Evolutionary conservation across 2,329 filamentous ascomycete species (phyloP), one percentile per base, ranked within the genome.

Genomic region (Talaromyces funiculosus): DNA sequence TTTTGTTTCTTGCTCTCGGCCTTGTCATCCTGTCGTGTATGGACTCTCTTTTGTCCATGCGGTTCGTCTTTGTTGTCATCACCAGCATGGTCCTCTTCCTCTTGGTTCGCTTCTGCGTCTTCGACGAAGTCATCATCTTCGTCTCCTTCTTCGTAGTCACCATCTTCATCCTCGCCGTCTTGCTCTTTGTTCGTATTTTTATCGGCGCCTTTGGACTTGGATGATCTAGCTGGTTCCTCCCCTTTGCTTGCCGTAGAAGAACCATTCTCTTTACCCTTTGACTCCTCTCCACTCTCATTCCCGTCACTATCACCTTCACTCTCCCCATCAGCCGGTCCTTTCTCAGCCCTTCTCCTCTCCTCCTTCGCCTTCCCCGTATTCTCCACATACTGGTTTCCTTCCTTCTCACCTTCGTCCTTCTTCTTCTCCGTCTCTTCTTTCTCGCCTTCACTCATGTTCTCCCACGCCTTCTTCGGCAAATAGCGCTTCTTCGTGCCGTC

Each of bases 401-500:
- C 62, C 63, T 75, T 75, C 68, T 76, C 61, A 72, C 58, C 29
- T 77, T 74, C 8, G 77, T 79, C 62, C 72, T 59, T 59, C 18
- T 43, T 59, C 24, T 6, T 14, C 20, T 59, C 57, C 24, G 57
- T 59, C n/a, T 53, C 71, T 59, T 78, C 64, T 62, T 79, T 80
- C 66, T 79, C 77, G 24, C 73, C 63, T 42, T 80, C 77, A 43
- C 65, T 74, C 78, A 81, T 77, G 53, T 77, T 66, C 66, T 81
- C 77, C 79, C 78, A 80, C 1, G 78, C 78, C 62, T 78, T 75
- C 67, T 79, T 80, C 0, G 79, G 77, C 49, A 79, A 61, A 65
- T 80, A 80, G 18, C 77, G 66, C 66, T 80, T 75, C 63, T 76
- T 67, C 1, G 74, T 77, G 1, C 76, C 78, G 63, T 80, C 77